Conservation (phyloP, 139 green algal species). For the Coccomyxa sp. region DNA sequence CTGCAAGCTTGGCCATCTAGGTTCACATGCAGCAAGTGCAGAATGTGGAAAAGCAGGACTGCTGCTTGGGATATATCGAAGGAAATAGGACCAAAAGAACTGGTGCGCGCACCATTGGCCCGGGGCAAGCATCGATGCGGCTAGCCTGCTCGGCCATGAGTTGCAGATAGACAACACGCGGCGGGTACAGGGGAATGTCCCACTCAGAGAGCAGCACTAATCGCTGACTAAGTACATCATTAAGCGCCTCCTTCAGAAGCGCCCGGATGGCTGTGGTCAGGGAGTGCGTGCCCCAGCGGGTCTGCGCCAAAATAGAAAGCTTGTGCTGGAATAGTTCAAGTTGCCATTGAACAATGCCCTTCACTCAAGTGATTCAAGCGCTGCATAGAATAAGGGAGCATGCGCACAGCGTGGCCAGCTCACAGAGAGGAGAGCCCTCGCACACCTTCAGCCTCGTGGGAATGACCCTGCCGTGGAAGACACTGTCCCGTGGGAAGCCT, state of each 20-base stretch:
- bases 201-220: slow-evolving; percentile 3
- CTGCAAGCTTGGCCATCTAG: too few species aligned
- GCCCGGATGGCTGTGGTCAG: background rate
- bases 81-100: background rate
- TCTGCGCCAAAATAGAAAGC: background rate
- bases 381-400: too few species aligned
- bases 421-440: too few species aligned
- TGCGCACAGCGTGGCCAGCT: too few species aligned
- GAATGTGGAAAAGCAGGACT: background rate
- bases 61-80: background rate
- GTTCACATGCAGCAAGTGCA: background rate
- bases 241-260: background rate
- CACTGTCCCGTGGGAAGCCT: slow-evolving; percentile 16
- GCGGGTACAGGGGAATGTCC: background rate
- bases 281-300: background rate
- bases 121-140: slow-evolving; percentile 24
- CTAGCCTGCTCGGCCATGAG: background rate
- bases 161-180: background rate
- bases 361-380: too few species aligned
- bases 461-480: slow-evolving; percentile 26
- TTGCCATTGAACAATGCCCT: too few species aligned
- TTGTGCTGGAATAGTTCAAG: background rate
- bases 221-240: background rate
- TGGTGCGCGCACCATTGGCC: too few species aligned
- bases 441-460: background rate